Conservation (phyloP, 129 eudicot genomes). For the Apium graveolens region DNA sequence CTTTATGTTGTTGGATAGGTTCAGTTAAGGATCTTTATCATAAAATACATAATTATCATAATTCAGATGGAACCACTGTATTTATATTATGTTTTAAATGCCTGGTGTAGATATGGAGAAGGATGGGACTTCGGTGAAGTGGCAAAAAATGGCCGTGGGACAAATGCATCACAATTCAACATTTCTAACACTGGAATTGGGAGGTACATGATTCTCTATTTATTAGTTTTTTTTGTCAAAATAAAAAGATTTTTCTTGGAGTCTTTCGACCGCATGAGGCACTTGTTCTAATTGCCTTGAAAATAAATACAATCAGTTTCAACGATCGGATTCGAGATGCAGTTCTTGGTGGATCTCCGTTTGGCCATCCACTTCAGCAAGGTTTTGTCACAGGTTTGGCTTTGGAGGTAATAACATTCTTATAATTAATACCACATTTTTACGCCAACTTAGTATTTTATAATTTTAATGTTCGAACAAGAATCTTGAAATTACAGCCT, state of each 20-base stretch:
- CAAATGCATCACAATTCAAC: constrained; percentile 85
- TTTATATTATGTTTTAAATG: constrained; percentile 1
- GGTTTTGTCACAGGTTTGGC: constrained; percentile 82
- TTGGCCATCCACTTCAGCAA: constrained; percentile 93
- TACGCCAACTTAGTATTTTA: neutral
- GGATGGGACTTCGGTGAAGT: constrained; percentile 99
- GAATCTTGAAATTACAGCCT: neutral
- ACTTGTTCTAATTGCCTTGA: neutral
- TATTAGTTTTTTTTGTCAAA: neutral
- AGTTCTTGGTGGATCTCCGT: constrained; percentile 86
- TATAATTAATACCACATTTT: neutral
- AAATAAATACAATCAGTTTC: constrained; percentile 39
- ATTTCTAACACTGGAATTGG: constrained; percentile 87
- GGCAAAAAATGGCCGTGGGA: constrained; percentile 81
- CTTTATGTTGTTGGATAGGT: neutral
- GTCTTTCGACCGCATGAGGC: neutral
- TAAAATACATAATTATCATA: neutral
- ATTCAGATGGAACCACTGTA: neutral
- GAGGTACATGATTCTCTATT: constrained; percentile 37
- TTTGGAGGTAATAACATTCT: constrained; percentile 58
- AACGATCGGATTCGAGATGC: constrained; percentile 95
- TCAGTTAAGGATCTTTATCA: neutral
- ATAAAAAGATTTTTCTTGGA: neutral
- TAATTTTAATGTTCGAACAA: neutral
- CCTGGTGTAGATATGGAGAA: constrained; percentile 73